These are phyloP conservation scores for Albatrellus sp. DNA, from an alignment of 1,284 basidiomycete species.

Conservation along the genomic window DNA sequence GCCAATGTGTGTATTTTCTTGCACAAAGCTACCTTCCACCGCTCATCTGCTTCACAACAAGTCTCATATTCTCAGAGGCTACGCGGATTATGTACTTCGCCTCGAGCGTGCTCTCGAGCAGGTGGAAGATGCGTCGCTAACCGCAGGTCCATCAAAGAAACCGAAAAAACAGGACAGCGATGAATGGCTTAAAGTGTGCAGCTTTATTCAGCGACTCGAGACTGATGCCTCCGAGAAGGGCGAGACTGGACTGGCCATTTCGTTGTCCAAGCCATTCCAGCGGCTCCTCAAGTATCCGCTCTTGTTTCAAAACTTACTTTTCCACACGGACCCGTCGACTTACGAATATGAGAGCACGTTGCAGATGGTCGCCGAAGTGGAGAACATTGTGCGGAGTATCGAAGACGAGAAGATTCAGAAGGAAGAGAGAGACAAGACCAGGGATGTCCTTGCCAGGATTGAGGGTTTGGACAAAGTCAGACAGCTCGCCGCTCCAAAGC, in stretches of 20 bases:
- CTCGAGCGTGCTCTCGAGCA: conserved; percentile 82
- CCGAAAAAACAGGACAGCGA: conserved; percentile 69
- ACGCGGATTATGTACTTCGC: conserved; percentile 85
- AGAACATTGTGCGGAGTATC: conserved; percentile 88
- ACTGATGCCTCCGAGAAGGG: conserved; percentile 72
- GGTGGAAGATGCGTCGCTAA: conserved; percentile 70
- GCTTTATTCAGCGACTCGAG: conserved; percentile 65
- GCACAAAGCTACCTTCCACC: conserved; percentile 2
- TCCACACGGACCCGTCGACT: conserved; percentile 92
- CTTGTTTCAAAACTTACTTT: conserved; percentile 94
- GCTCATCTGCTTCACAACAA: conserved; percentile 19
- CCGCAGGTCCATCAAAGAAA: conserved; percentile 50
- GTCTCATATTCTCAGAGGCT: conserved; percentile 87
- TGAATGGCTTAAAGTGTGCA: conserved; percentile 67
- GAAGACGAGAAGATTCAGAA: conserved; percentile 96
- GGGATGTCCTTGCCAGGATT: conserved; percentile 91
- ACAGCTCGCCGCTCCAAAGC: conserved; percentile 79
- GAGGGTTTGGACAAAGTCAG: conserved; percentile 89
- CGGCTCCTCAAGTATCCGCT: conserved; percentile 93
- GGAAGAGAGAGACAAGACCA: conserved; percentile 88
- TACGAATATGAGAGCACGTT: conserved; percentile 95
- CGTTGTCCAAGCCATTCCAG: conserved; percentile 94
- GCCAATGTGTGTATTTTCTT: conserved; percentile 47
- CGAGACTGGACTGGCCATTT: conserved; percentile 88
- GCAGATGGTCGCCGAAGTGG: conserved; percentile 94